Percentiles rank a stretch among this genome's conserved stretches.
Evolutionary conservation across 805 yeast genomes (phyloP).

Genomic region (Sugiyamaella marilandica): DNA sequence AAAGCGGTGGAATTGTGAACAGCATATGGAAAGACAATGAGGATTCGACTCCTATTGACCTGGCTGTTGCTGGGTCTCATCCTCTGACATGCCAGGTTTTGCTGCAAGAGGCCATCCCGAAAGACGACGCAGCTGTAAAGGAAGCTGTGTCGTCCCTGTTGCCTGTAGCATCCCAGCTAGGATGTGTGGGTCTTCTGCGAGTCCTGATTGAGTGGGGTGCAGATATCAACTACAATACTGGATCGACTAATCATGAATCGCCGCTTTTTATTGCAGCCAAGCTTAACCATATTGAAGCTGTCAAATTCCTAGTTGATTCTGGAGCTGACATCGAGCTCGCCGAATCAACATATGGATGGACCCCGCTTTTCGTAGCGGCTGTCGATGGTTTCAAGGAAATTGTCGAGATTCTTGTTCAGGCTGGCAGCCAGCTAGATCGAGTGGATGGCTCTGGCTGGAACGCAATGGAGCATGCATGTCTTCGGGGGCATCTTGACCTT

Average conservation of each 20-base stretch:
- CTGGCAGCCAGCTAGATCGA: slow-evolving; percentile 50
- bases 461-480: slow-evolving; percentile 93
- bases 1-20: slow-evolving; percentile 18
- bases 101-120: slow-evolving; percentile 37
- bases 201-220: slow-evolving; percentile 54
- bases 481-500: slow-evolving; percentile 77
- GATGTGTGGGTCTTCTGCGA: slow-evolving; percentile 52
- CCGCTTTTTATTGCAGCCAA: slow-evolving; percentile 79
- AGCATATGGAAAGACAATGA: slow-evolving; percentile 55
- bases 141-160: slow-evolving; percentile 12
- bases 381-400: slow-evolving; percentile 69
- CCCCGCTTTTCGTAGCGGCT: slow-evolving; percentile 86
- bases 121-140: slow-evolving; percentile 18
- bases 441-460: slow-evolving; percentile 91
- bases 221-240: slow-evolving; percentile 60
- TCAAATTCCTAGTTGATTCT: slow-evolving; percentile 47
- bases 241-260: slow-evolving; percentile 56
- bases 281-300: slow-evolving; percentile 50
- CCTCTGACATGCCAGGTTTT: slow-evolving; percentile 66
- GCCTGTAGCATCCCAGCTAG: slow-evolving; percentile 62
- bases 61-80: slow-evolving; percentile 78
- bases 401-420: slow-evolving; percentile 48
- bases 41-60: slow-evolving; percentile 71
- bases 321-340: slow-evolving; percentile 73
- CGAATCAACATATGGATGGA: slow-evolving; percentile 85